Evolutionary conservation across 106 monocot genomes (phyloP), one percentile per base, ranked within the genome.

Genomic region (Narthecium ossifragum): DNA sequence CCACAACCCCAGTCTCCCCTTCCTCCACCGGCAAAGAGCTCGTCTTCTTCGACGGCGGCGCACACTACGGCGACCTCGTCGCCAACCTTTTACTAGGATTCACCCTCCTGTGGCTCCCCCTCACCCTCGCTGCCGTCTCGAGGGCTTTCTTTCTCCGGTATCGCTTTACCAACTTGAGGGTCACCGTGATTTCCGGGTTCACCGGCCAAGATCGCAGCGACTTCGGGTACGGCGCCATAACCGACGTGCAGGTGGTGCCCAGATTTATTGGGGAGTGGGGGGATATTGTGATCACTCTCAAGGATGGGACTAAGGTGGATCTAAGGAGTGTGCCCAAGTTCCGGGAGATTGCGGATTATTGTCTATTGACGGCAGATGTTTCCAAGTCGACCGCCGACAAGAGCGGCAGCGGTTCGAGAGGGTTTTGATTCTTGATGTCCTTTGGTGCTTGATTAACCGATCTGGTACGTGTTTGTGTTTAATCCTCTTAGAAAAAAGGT

Each of bases 261-360:
- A 65, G 86, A 61, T 78, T 86, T 34, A 54, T 86, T 31, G 86
- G 86, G 21, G 86, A 86, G 58, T 86, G 86, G 86, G 86, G 86
- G 3, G 86, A 86, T 38, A 57, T 86, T 14, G 78, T 86, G 23
- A 86, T 86, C 63, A 86, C 81, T 8, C 78, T 86, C 60, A 81
- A 71, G 75, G 86, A 86, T 61, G 86, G 86, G 17, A 86, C 86
- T 23, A 72, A 71, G 64, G 86, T 86, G 15, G 86, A 86, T 51
- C 72, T 86, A 38, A 67, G 86, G 38, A 86, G 86, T 55, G 86
- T 82, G 18, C 86, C 86, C 55, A 86, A 63, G 75, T 86, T 86
- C 64, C 60, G 86, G 34, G 78, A 86, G 69, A 73, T 86, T 48
- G 86, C 86, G 12, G 71, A 82, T 17, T 86, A 82, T 48, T 86